phyloP scores from a whole-genome alignment of 345 rosid genomes.

The Bretschneidera sinensis region DNA sequence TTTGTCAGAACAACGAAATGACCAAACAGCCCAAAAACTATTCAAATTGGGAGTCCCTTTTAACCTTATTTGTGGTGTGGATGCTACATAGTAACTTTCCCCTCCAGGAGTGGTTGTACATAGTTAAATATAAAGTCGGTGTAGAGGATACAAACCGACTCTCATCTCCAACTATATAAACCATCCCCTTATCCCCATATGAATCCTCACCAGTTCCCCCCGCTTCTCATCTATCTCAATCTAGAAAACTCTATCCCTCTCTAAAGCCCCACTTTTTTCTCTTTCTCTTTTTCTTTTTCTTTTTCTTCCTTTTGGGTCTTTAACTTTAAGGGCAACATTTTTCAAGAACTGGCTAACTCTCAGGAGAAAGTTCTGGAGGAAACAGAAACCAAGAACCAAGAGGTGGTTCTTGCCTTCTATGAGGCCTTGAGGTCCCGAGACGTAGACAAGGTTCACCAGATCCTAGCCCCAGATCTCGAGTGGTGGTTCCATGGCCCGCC shows the following conservation, averaged over 20 bases:
- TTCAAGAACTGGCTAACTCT: constrained; percentile 72
- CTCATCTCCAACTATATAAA: constrained; percentile 17
- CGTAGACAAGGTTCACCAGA: constrained; percentile 68
- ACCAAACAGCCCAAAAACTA: too few relatives aligned
- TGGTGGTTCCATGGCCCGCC: constrained; percentile 99
- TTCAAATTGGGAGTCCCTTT: too few relatives aligned
- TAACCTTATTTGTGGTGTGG: too few relatives aligned
- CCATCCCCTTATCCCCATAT: not conserved
- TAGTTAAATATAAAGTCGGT: not conserved
- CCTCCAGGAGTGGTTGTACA: not conserved
- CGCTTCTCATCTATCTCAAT: not conserved
- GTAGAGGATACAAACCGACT: constrained; percentile 1
- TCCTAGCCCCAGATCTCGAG: constrained; percentile 87
- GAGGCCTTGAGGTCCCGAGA: constrained; percentile 73
- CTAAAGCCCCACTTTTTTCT: not conserved
- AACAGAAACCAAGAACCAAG: constrained; percentile 48
- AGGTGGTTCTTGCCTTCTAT: constrained; percentile 85
- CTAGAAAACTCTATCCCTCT: not conserved
- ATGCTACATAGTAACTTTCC: too few relatives aligned
- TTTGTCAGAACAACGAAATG: too few relatives aligned
- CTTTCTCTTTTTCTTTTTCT: too few relatives aligned
- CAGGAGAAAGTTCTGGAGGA: constrained; percentile 53
- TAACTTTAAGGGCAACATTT: not conserved
- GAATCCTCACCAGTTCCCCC: constrained; percentile 8
- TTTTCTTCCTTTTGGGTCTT: too few relatives aligned